Evolutionary conservation across 148 eudicot species (phyloP), one percentile per base, ranked within the genome.

Genomic region (Suaeda aralocaspica): DNA sequence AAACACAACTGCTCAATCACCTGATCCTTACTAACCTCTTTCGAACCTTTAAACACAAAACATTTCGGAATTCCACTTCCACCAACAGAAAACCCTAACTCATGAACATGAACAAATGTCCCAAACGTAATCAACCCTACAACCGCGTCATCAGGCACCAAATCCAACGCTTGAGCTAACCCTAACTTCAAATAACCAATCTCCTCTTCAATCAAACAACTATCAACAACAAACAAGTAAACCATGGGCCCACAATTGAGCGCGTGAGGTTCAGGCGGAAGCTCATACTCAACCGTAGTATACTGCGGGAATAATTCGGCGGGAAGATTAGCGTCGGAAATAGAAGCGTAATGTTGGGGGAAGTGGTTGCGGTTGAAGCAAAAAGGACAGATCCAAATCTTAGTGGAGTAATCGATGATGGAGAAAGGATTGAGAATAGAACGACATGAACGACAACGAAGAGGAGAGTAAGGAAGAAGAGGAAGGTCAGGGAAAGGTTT

Each of bases 311-410:
- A 89, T 2, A 94, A 84, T 80, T 94, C 97, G 5, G 87, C 97
- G 2, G 98, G 98, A 13, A 91, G 79, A 48, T 85, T 87, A 1
- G 82, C 84, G n/a, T 91, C 91, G 70, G 89, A 80, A 49, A 93
- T 89, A 14, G 91, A 80, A 51, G 86, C 77, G 57, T 94, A 94
- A 64, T 84, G 91, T 0, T 73, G 71, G 0, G 97, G 98, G 66
- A 94, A 94, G 66, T 84, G 96, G 49, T 91, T 94, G n/a, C 97
- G 84, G 11, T 69, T 71, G 58, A 82, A 84, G 58, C 97, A 91
- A 51, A 94, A 94, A 25, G 92, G 84, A 79, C 97, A 94, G 84
- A 84, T 86, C 98, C 98, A 94, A 74, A 94, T 78, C 77, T 94
- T 94, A 66, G 86, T 81, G 19, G 85, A 69, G 81, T 77, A 91